Evolutionary conservation across 305 asterid genomes (phyloP), one percentile per base, ranked within the genome.

Genomic region (Fraxinus ornus): DNA sequence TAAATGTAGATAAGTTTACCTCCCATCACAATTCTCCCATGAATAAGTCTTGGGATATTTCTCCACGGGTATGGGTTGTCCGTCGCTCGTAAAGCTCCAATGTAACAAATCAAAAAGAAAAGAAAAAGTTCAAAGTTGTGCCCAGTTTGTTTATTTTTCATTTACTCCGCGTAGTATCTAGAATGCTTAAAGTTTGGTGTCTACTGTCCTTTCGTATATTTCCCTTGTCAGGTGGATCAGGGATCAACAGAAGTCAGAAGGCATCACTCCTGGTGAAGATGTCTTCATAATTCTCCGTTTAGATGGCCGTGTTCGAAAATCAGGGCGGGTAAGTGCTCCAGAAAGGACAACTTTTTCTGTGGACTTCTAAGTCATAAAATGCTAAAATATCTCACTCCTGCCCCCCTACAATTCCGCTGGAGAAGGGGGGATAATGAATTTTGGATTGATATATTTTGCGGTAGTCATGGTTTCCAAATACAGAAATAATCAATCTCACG

Each of bases 291-390:
- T 95, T 78, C 98, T 95, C 78, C 97, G 98, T 86, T 94, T 95
- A 41, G 99, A 95, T 91, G 99, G 99, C 0, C 98, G 99, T 79
- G 94, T 95, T 83, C 91, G 97, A 70, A 91, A 95, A 86, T 95
- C 99, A 79, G 98, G 99, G 68, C 91, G 89, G 97, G 98, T 95
- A 74, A 87, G 93, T 89, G 82, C 76, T 79, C 32, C 49, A 7
- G 80, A 66, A 24, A n/a, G 32, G 60, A 78, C 39, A 17, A 17
- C 60, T 13, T 19, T 36, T 74, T 32, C 33, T 44, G 21, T 64
- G 47, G 22, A 1, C 28, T 37, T 4, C 12, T 12, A 62, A 62
- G 32, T 22, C 71, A 1, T 21, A 28, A 62, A 62, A 62, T 62
- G 71, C 32, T 62, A 19, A 62, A 19, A 60, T 19, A 60, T 1